phyloP scores from a whole-genome alignment of 306 rosid species.

The Medicago lupulina region DNA sequence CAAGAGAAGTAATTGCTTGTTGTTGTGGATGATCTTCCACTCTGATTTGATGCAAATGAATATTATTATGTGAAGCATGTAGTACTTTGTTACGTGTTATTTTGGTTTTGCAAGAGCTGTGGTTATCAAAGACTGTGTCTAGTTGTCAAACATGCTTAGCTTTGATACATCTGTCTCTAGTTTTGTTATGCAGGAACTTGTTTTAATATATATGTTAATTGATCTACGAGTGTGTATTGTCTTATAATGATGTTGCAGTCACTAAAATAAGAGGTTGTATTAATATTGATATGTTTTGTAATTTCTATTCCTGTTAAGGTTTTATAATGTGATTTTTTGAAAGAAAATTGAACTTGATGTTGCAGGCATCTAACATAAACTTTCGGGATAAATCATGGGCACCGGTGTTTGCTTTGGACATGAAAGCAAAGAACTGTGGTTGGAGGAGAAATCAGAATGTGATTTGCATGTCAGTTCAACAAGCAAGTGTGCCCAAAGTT shows the following conservation, averaged over 20 bases:
- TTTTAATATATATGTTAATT: not conserved
- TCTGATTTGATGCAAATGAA: not conserved
- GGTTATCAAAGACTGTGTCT: not conserved
- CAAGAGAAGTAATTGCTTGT: not conserved
- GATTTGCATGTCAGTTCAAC: conserved; percentile 88
- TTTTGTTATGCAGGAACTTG: not conserved
- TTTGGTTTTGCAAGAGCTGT: not conserved
- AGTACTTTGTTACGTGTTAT: not conserved
- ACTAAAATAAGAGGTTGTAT: conserved; percentile 1
- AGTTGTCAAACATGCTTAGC: not conserved
- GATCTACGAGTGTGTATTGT: too few relatives aligned
- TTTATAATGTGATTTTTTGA: conserved; percentile 32
- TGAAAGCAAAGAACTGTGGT: conserved; percentile 51
- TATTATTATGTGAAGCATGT: conserved; percentile 19
- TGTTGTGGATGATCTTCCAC: conserved; percentile 22
- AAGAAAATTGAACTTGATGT: conserved; percentile 29
- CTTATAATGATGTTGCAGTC: conserved; percentile 8
- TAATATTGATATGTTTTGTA: conserved; percentile 11
- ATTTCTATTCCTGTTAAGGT: conserved; percentile 26
- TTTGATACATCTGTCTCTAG: not conserved
- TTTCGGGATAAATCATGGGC: conserved; percentile 68
- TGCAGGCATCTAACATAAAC: conserved; percentile 63
- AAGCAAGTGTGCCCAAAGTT: conserved; percentile 76
- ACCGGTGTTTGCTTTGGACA: conserved; percentile 52
- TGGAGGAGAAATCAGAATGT: conserved; percentile 57